phyloP scores from a whole-genome alignment of 2,329 filamentous ascomycete genomes.

The Stenocarpella maydis region DNA sequence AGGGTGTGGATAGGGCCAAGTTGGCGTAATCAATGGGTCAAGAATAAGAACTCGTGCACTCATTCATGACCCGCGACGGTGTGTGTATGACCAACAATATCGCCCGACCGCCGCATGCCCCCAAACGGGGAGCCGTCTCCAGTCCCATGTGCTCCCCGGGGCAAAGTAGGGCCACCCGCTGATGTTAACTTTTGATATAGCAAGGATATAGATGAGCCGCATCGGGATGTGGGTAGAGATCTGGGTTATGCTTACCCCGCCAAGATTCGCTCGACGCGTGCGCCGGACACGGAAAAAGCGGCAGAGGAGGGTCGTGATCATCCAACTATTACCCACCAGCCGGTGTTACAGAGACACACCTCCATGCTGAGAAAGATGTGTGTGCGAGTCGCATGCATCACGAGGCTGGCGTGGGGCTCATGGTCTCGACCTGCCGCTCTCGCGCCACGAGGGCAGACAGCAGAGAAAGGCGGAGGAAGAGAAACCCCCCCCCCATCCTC shows the following conservation, averaged over 20 bases:
- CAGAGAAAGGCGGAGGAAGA: neutral
- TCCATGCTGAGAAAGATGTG: too few species aligned
- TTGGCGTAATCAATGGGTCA: conserved; percentile 17
- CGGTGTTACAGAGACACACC: too few species aligned
- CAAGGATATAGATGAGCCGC: neutral
- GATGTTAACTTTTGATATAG: too few species aligned
- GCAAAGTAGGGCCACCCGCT: too few species aligned
- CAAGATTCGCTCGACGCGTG: conserved; percentile 1
- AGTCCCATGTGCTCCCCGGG: too few species aligned
- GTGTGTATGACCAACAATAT: neutral
- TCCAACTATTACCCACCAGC: neutral
- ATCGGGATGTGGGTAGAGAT: neutral
- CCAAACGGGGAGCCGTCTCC: too few species aligned
- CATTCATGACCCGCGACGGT: neutral
- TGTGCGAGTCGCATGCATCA: neutral
- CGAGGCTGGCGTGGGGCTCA: neutral
- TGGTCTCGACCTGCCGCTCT: neutral
- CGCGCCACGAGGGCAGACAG: neutral
- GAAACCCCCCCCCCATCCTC: too few species aligned
- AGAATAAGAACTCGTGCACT: neutral
- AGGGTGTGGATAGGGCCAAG: conserved; percentile 4
- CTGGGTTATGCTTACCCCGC: neutral
- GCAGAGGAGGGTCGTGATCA: conserved; percentile 2
- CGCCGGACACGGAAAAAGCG: neutral
- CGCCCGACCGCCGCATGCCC: too few species aligned